Conservation (phyloP, 2,329 filamentous ascomycete genomes). For the Xylariales sp. region DNA sequence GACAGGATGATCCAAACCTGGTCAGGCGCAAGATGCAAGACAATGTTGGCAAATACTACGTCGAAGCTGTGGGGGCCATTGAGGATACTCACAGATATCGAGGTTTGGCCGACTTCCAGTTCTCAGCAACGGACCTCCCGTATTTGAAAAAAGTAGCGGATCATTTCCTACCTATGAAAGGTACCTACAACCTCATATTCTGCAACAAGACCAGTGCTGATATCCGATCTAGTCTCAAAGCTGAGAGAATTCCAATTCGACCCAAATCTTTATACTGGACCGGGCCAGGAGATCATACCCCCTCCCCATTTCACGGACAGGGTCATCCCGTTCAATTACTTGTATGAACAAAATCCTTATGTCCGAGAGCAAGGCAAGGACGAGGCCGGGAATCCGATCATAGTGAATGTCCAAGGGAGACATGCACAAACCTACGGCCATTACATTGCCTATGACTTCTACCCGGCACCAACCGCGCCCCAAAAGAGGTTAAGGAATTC, state of each 20-base stretch:
- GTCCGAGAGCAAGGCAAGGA: constrained; percentile 59
- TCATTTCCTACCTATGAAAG: constrained; percentile 65
- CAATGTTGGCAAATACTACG: constrained; percentile 60
- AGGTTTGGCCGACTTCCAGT: constrained; percentile 81
- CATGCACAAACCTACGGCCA: constrained; percentile 44
- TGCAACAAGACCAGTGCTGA: background rate
- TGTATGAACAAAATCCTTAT: constrained; percentile 81
- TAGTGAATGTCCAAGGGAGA: constrained; percentile 38
- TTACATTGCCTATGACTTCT: constrained; percentile 56
- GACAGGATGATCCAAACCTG: constrained; percentile 48
- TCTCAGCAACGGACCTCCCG: constrained; percentile 60
- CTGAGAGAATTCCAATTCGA: constrained; percentile 62
- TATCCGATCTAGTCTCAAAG: constrained; percentile 35
- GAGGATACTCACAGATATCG: constrained; percentile 83
- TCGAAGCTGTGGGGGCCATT: constrained; percentile 68
- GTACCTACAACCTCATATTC: constrained; percentile 35
- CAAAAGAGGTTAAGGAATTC: constrained; percentile 45
- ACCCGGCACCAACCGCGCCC: constrained; percentile 59
- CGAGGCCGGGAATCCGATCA: constrained; percentile 43
- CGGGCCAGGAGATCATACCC: constrained; percentile 68
- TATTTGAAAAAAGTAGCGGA: constrained; percentile 70
- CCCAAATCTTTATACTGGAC: constrained; percentile 52
- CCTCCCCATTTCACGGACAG: constrained; percentile 75
- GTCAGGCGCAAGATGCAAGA: constrained; percentile 64
- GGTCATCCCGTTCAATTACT: constrained; percentile 69